Conservation (phyloP, 306 rosid species). For the Senna siamea region DNA sequence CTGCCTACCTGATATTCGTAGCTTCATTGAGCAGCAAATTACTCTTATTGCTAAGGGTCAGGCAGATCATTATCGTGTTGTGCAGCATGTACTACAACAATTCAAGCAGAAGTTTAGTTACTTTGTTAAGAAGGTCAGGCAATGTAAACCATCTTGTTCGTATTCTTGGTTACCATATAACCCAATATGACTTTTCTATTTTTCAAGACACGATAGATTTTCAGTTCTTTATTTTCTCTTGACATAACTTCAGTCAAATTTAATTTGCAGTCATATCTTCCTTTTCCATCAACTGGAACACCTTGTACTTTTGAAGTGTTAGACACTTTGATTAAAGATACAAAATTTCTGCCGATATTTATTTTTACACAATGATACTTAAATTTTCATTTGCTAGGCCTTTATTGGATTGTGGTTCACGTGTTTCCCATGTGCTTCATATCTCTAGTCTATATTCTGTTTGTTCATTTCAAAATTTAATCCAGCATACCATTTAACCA, state of each 20-base stretch:
- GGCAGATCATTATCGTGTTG: constrained; percentile 75
- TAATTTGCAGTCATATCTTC: constrained; percentile 23
- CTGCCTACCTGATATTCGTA: constrained; percentile 95
- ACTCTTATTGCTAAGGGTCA: constrained; percentile 91
- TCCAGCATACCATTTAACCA: constrained; percentile 24
- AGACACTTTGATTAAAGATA: constrained; percentile 5
- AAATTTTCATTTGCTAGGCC: constrained; percentile 17
- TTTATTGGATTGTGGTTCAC: constrained; percentile 31
- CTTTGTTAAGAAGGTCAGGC: constrained; percentile 85
- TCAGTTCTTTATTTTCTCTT: constrained; percentile 28
- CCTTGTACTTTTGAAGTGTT: constrained; percentile 28
- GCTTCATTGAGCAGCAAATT: constrained; percentile 99
- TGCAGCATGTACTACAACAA: constrained; percentile 86
- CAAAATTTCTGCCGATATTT: not conserved
- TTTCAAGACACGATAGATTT: constrained; percentile 12
- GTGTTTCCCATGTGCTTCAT: constrained; percentile 11
- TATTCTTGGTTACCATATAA: constrained; percentile 30
- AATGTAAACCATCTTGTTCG: constrained; percentile 13
- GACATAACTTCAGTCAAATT: constrained; percentile 20
- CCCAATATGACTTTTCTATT: constrained; percentile 13
- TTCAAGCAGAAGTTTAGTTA: constrained; percentile 86
- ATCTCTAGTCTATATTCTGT: constrained; percentile 23
- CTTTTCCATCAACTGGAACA: constrained; percentile 16
- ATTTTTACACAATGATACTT: not conserved
- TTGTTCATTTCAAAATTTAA: constrained; percentile 16